phyloP scores from a whole-genome alignment of 805 yeast species.

The Metschnikowia lochheadii region DNA sequence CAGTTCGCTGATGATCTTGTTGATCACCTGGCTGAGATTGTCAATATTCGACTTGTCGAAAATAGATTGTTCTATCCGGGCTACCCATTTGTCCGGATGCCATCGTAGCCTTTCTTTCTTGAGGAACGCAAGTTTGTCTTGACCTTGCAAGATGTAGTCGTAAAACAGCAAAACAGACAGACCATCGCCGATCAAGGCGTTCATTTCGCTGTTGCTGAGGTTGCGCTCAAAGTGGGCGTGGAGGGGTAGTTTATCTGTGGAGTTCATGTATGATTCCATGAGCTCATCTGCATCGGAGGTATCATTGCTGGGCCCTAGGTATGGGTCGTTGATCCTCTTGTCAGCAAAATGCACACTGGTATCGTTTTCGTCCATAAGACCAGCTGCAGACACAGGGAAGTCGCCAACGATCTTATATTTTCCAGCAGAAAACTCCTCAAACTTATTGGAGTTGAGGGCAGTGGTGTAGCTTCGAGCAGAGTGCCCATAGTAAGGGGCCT shows the following conservation, averaged over 20 bases:
- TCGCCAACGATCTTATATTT: conserved; percentile 29
- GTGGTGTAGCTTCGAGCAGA: conserved; percentile 8
- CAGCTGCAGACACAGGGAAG: conserved; percentile 29
- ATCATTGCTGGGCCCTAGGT: conserved; percentile 12
- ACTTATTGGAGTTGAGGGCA: conserved; percentile 24
- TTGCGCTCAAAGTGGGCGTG: conserved; percentile 10
- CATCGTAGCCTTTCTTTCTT: conserved; percentile 56
- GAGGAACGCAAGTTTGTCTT: conserved; percentile 20
- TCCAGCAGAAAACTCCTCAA: conserved; percentile 2
- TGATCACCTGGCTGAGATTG: conserved; percentile 29
- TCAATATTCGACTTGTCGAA: conserved; percentile 28
- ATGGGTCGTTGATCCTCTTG: conserved; percentile 35
- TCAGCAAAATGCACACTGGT: conserved; percentile 34
- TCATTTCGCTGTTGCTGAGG: conserved; percentile 11
- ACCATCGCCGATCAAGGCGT: conserved; percentile 19
- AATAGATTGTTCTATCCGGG: conserved; percentile 19
- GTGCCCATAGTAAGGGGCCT: conserved; percentile 5
- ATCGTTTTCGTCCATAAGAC: conserved; percentile 32
- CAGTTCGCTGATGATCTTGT: conserved; percentile 14
- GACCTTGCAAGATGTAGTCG: conserved; percentile 14
- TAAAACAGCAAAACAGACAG: conserved; percentile 27
- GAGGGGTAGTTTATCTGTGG: conserved; percentile 15
- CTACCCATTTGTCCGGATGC: conserved; percentile 67
- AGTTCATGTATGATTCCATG: conserved; percentile 15
- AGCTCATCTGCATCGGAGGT: background rate